Percentiles rank a stretch among this genome's conserved stretches.
Conservation (phyloP, 1,139 yeast species). For the Petasospora fabianii region DNA sequence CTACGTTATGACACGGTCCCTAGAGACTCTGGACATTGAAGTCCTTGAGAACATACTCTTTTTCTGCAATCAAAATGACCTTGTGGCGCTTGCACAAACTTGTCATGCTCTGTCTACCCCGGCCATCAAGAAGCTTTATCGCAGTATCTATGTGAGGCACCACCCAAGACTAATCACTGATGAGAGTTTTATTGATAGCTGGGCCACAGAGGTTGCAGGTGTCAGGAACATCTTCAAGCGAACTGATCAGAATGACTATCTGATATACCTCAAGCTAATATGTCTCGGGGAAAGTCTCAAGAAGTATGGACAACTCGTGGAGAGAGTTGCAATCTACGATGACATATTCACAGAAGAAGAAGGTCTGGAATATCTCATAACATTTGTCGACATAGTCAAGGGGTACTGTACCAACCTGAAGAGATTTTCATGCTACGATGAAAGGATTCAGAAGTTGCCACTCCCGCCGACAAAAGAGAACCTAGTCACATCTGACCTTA, state of each 20-base stretch:
- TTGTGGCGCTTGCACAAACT: conserved; percentile 5
- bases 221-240: conserved; percentile 25
- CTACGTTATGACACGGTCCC: background rate
- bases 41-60: conserved; percentile 1
- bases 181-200: conserved; percentile 30
- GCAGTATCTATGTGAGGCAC: conserved; percentile 27
- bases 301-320: conserved; percentile 15
- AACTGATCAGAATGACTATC: conserved; percentile 33
- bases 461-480: conserved; percentile 3
- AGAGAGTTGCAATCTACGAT: conserved; percentile 10
- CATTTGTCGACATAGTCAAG: conserved; percentile 6
- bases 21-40: background rate
- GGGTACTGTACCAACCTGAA: conserved; percentile 9
- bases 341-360: conserved; percentile 12
- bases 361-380: conserved; percentile 15
- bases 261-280: conserved; percentile 30
- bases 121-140: conserved; percentile 26
- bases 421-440: conserved; percentile 10
- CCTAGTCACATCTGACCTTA: conserved; percentile 8
- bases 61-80: conserved; percentile 5
- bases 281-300: conserved; percentile 23
- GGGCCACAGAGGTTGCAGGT: conserved; percentile 31
- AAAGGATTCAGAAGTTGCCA: conserved; percentile 3
- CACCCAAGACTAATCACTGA: conserved; percentile 28
- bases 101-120: conserved; percentile 12